Conservation (phyloP, 2,329 filamentous ascomycete species). For the Plectosphaerella sp. region DNA sequence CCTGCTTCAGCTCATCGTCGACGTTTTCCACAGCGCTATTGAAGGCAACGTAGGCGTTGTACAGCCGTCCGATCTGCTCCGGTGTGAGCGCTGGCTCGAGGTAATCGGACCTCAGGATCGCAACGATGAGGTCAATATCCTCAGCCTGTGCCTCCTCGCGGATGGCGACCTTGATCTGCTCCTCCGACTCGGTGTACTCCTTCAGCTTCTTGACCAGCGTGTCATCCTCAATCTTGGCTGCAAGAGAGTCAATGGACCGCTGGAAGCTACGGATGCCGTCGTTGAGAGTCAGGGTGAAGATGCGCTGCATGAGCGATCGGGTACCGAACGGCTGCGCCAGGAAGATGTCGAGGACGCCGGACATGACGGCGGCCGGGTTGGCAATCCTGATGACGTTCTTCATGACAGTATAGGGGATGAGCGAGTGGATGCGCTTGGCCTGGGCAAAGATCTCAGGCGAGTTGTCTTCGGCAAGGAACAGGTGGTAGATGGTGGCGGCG, state of each 20-base stretch:
- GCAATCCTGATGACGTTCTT: constrained; percentile 97
- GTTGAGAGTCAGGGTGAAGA: constrained; percentile 86
- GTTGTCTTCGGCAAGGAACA: constrained; percentile 97
- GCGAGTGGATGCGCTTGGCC: constrained; percentile 86
- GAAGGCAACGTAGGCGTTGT: constrained; percentile 95
- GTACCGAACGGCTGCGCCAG: constrained; percentile 91
- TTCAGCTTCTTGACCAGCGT: constrained; percentile 78
- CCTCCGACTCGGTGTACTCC: constrained; percentile 70
- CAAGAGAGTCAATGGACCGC: constrained; percentile 75
- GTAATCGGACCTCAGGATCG: constrained; percentile 74
- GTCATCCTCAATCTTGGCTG: constrained; percentile 73
- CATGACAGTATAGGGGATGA: constrained; percentile 87
- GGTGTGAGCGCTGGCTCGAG: constrained; percentile 66
- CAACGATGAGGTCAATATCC: constrained; percentile 79
- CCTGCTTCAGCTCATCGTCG: constrained; percentile 82
- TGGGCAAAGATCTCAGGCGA: constrained; percentile 95
- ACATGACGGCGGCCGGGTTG: constrained; percentile 96
- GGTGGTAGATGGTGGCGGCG: constrained; percentile 91
- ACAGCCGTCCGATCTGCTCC: constrained; percentile 77
- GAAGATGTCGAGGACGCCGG: constrained; percentile 90
- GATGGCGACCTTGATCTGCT: constrained; percentile 69
- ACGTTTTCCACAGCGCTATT: constrained; percentile 89
- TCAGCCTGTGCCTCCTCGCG: constrained; percentile 69
- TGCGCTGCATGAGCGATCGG: constrained; percentile 85
- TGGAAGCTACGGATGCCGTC: constrained; percentile 88